Evolutionary conservation across 305 asterid species (phyloP), one percentile per base, ranked within the genome.

Genomic region (Solanum chacoense): DNA sequence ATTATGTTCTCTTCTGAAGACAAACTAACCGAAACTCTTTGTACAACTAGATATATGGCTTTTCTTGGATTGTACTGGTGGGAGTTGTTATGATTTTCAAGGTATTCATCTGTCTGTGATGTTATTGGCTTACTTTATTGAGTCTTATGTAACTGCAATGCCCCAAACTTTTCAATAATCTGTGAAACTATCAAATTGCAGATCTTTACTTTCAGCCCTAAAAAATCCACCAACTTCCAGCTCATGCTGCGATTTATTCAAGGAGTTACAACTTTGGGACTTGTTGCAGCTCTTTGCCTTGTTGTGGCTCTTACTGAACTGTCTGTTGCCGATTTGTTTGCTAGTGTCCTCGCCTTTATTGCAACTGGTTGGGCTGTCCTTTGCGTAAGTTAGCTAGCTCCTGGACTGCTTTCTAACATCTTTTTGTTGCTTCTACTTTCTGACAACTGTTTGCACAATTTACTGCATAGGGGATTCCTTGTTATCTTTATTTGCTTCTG

Each of bases 361-460:
- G 98, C 99, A 78, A 98, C 99, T 22, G 99, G 99, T 89, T 98
- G 99, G 99, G 84, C 92, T 79, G 94, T 98, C 89, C 91, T 98
- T 73, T 95, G 94, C 63, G 99, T 97, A 94, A 95, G 99, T 95
- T 85, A 37, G 45, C 34, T 2, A 76, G 18, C 73, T 50, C 73
- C 12, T 55, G 42, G n/a, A 31, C 38, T 83, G 87, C 42, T 83
- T 83, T 50, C 71, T 31, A 10, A 6, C 26, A 78, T 81, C 2
- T 81, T 45, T 81, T 20, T 42, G 3, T 22, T 45, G 18, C 69
- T 29, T 45, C 42, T 50, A 50, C 71, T 50, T 50, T 50, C 42
- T 83, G 38, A 31, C 18, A 26, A 31, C 42, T 18, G 32, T 31
- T 20, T 31, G 42, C 87, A 50, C 42, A 83, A 83, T 31, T 83